Percentiles rank a stretch among this genome's conserved stretches.
phyloP scores from a whole-genome alignment of 176 grass and related monocot genomes.

The Lolium multiflorum region DNA sequence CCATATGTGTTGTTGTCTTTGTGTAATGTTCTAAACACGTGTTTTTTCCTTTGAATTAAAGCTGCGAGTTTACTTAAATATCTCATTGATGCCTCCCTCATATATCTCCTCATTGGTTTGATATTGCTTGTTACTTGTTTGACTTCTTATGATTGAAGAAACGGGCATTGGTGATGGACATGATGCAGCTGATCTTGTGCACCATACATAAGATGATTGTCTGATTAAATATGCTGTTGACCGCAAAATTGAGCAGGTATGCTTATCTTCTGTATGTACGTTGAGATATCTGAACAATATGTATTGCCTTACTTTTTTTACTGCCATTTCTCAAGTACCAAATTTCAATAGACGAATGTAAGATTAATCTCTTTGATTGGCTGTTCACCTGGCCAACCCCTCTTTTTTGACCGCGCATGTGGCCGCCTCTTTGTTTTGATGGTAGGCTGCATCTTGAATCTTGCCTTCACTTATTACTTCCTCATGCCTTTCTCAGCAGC shows the following conservation, averaged over 20 bases:
- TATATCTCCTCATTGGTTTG: neutral
- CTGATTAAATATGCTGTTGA: neutral
- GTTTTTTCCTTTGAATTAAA: neutral
- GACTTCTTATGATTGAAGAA: neutral
- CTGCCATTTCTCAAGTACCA: neutral
- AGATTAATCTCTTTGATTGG: neutral
- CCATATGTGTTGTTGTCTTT: neutral
- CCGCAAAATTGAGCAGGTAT: neutral
- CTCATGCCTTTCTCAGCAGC: neutral
- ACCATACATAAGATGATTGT: neutral
- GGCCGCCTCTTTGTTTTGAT: neutral
- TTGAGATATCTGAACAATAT: neutral
- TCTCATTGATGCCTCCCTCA: neutral
- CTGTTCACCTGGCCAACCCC: neutral
- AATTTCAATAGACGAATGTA: neutral
- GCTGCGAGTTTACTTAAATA: conserved; percentile 1
- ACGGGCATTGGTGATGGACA: neutral
- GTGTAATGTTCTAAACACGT: neutral
- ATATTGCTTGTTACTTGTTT: neutral
- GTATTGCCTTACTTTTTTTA: neutral
- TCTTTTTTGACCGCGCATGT: too few species aligned
- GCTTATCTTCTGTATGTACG: neutral
- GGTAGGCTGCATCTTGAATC: neutral
- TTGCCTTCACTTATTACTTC: neutral
- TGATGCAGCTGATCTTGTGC: neutral